Conservation (phyloP, 345 rosid genomes). For the Pistacia vera region DNA sequence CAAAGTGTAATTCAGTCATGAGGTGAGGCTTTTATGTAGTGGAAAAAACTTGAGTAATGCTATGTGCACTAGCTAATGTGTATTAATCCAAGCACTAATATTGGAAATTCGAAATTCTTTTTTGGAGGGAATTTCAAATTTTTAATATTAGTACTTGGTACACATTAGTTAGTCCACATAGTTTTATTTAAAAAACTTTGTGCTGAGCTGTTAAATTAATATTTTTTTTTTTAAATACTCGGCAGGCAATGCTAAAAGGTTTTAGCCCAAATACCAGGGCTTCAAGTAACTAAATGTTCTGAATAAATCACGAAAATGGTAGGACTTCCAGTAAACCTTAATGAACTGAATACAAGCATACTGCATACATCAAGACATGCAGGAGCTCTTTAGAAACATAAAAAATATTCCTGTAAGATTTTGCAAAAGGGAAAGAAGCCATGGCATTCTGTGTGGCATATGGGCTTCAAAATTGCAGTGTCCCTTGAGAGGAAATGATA, state of each 20-base stretch:
- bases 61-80: too few relatives aligned
- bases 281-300: background rate
- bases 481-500: too few relatives aligned
- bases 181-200: background rate
- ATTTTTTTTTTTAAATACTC: too few relatives aligned
- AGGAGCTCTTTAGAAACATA: background rate
- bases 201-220: background rate
- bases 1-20: background rate
- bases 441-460: background rate
- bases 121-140: too few relatives aligned
- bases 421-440: background rate
- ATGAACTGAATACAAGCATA: too few relatives aligned
- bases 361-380: background rate
- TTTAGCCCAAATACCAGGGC: background rate
- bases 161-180: too few relatives aligned
- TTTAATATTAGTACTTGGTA: too few relatives aligned
- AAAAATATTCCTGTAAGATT: background rate
- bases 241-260: too few relatives aligned
- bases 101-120: too few relatives aligned
- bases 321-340: too few relatives aligned
- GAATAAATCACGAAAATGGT: background rate
- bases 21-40: background rate
- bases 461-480: too few relatives aligned
- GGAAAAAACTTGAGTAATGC: background rate
- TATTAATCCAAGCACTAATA: too few relatives aligned